Conservation (phyloP, 2,329 filamentous ascomycete species). For the Diaporthe ilicicola region DNA sequence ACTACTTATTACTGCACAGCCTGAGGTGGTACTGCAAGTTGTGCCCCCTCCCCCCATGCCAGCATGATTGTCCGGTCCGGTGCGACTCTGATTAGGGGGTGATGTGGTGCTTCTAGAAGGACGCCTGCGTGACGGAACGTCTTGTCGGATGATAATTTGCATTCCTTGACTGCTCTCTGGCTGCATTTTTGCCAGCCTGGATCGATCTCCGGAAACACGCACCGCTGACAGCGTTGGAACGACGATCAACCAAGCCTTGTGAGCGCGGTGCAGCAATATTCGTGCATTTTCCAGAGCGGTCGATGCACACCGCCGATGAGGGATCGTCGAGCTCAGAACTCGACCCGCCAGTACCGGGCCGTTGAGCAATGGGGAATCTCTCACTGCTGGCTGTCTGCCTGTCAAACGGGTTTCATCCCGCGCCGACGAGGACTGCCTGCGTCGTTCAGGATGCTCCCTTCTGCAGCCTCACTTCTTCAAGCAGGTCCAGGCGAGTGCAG, state of each 20-base stretch:
- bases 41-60: background rate
- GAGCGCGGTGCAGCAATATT: background rate
- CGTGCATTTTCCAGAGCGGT: background rate
- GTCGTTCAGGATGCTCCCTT: conserved; percentile 17
- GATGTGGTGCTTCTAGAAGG: conserved; percentile 27
- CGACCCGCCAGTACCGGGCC: background rate
- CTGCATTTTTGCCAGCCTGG: background rate
- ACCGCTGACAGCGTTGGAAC: background rate
- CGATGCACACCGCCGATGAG: background rate
- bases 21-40: too few relatives aligned
- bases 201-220: background rate
- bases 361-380: background rate
- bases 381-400: background rate
- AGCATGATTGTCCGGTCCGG: background rate
- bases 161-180: background rate
- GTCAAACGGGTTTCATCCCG: background rate
- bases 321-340: background rate
- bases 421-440: background rate
- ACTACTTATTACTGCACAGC: too few relatives aligned
- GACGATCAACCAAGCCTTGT: conserved; percentile 14
- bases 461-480: conserved; percentile 2
- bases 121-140: conserved; percentile 6
- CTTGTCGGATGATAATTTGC: conserved; percentile 4
- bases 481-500: background rate
- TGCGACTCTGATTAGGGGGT: background rate